Base-by-base conservation (phyloP, 208 protist species). In the Kentomonas sorsogonicus region DNA sequence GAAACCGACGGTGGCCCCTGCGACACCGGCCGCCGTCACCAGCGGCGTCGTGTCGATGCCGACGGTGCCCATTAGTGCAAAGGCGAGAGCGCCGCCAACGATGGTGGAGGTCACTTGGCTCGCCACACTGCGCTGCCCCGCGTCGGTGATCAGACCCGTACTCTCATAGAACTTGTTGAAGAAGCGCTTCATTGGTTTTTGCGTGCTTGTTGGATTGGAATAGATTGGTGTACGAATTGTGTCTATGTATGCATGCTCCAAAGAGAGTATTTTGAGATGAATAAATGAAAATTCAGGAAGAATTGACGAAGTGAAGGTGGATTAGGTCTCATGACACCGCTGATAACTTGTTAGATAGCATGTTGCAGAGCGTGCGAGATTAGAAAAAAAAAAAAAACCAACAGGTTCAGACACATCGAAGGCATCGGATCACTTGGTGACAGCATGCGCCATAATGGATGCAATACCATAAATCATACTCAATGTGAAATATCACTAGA, bases 1-100 rank as follows among this genome's bases (percentile, higher is more conserved):
- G 62, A 94, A 94, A 31, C 84, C 83, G 27, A 91, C 77, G 7
- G 83, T 90, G 7, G 84, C 87, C n/a, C 82, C 83, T 0, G 79
- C 85, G 23, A 93, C 65, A 51, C 86, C 86, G 10, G 83, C 80
- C 33, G 83, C 83, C 7, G 86, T 69, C 50, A 93, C 69, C 0
- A 94, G 69, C 0, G 83, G 83, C 1, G 79, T 74, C 3, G 79
- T 90, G 56, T 91, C 87, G 10, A 89, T 67, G 39, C 84, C 83
- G 44, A 89, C 15, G 0, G 84, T 90, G 15, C 87, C 83, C 7
- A 94, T 55, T 22, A 78, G 41, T 1, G 79, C 80, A 60, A 94
- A 89, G 22, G 63, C 43, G 13, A 90, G 1, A 22, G 72, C 39
- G 23, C 79, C 81, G 46, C 86, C 68, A n/a, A 89, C 67, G 3